Percentiles rank a stretch among this genome's conserved stretches.
Evolutionary conservation across 345 rosid genomes (phyloP).

Genomic region (Microcos paniculata): DNA sequence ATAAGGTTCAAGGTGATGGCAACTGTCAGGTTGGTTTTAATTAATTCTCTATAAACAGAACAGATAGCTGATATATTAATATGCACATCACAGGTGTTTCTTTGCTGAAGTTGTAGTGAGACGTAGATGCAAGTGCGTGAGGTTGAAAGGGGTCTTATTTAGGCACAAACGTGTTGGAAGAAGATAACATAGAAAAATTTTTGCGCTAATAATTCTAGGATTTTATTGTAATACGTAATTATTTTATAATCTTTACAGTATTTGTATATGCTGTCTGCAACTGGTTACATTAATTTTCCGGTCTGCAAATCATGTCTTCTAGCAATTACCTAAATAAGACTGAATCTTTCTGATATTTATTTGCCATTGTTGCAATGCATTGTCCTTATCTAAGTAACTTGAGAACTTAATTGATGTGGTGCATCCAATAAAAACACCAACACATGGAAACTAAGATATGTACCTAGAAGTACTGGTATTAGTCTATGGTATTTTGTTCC

Average conservation of each 20-base stretch:
- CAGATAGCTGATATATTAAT: background rate
- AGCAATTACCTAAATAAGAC: background rate
- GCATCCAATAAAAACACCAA: too few relatives aligned
- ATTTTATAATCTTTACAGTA: background rate
- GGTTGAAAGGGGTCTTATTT: background rate
- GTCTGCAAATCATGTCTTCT: background rate
- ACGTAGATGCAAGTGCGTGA: background rate
- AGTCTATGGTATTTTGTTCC: too few relatives aligned
- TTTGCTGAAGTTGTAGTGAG: background rate
- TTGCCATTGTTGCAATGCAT: background rate
- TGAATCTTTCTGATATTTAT: background rate
- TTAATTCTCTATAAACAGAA: background rate
- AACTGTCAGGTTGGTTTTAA: conserved; percentile 66
- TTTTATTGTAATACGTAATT: background rate
- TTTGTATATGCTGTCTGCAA: background rate
- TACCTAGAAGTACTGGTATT: too few relatives aligned
- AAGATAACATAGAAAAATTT: background rate
- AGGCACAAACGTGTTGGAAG: conserved; percentile 1
- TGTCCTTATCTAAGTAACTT: background rate
- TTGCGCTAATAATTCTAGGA: background rate
- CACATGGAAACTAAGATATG: too few relatives aligned
- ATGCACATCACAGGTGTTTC: background rate
- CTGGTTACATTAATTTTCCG: background rate
- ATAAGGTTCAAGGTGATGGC: conserved; percentile 70
- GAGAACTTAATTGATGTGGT: background rate